Conservation (phyloP, 192 early-diverging fungal genomes). For the Coemansia erecta region DNA sequence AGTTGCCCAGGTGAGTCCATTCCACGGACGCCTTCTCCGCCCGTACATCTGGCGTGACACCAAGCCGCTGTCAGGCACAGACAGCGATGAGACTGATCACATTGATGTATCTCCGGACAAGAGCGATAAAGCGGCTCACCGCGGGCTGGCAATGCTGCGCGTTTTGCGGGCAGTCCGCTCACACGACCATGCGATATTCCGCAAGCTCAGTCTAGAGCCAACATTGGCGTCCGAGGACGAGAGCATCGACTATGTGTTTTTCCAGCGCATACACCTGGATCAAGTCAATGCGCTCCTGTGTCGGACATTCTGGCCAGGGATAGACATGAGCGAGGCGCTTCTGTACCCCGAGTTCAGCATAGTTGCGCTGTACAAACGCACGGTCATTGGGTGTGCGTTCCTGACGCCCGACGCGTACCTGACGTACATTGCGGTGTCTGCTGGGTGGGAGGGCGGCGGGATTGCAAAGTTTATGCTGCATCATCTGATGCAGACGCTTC, state of each 20-base stretch:
- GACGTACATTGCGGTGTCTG: conserved; percentile 79
- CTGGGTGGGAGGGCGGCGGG: conserved; percentile 82
- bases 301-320: conserved; percentile 83
- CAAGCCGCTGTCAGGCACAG: conserved; percentile 48
- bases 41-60: conserved; percentile 83
- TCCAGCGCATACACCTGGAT: conserved; percentile 63
- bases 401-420: conserved; percentile 91
- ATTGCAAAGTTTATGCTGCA: conserved; percentile 84
- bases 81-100: neutral
- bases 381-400: conserved; percentile 87
- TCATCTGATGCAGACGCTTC: conserved; percentile 73
- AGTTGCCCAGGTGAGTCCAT: conserved; percentile 62
- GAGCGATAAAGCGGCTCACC: neutral
- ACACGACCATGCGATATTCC: conserved; percentile 34
- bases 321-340: conserved; percentile 84
- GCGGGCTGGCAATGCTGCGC: conserved; percentile 22
- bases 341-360: conserved; percentile 81
- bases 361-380: conserved; percentile 74
- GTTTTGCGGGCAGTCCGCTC: conserved; percentile 30
- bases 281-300: conserved; percentile 77
- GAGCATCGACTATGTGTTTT: conserved; percentile 78
- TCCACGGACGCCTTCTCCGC: conserved; percentile 68
- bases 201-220: conserved; percentile 10
- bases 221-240: conserved; percentile 15
- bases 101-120: neutral